Evolutionary conservation across 1,139 yeast genomes (phyloP).

Genomic region (Blastobotrys persicus): DNA sequence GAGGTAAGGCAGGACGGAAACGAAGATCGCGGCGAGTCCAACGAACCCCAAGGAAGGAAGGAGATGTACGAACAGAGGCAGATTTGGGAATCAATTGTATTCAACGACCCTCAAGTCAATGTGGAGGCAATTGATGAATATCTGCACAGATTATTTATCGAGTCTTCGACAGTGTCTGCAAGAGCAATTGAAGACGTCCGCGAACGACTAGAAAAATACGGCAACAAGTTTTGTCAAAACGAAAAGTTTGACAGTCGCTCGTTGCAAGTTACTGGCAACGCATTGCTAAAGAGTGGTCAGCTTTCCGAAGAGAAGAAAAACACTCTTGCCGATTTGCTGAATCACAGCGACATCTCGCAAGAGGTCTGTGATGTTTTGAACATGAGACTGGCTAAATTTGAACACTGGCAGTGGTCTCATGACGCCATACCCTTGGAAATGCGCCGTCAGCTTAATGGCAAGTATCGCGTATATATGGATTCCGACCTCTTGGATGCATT

Average conservation of each 20-base stretch:
- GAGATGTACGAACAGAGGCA: constrained; percentile 19
- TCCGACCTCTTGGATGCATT: constrained; percentile 22
- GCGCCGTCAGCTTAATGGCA: constrained; percentile 22
- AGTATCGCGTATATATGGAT: constrained; percentile 21
- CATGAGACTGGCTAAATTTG: constrained; percentile 18
- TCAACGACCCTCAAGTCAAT: constrained; percentile 13
- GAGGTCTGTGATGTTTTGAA: constrained; percentile 23
- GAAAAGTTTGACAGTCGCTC: not conserved
- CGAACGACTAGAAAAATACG: constrained; percentile 9
- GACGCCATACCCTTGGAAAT: constrained; percentile 16
- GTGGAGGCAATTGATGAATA: constrained; percentile 14
- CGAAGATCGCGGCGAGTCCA: not conserved
- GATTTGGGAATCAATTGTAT: constrained; percentile 20
- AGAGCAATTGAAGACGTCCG: constrained; percentile 14
- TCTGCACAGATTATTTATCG: constrained; percentile 18
- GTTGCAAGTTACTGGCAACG: constrained; percentile 3
- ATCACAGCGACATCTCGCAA: constrained; percentile 13
- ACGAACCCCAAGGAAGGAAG: constrained; percentile 10
- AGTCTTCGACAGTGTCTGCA: constrained; percentile 2
- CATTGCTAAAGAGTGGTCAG: constrained; percentile 12
- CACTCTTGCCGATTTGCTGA: constrained; percentile 16
- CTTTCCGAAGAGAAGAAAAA: constrained; percentile 14
- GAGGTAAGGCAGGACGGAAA: not conserved
- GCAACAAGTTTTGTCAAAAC: constrained; percentile 8
- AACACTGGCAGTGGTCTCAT: constrained; percentile 22